A percentile compares a stretch with the other conserved stretches of the same genome.
phyloP scores from a whole-genome alignment of 768 basidiomycete species.

The Exidia glandulosa region DNA sequence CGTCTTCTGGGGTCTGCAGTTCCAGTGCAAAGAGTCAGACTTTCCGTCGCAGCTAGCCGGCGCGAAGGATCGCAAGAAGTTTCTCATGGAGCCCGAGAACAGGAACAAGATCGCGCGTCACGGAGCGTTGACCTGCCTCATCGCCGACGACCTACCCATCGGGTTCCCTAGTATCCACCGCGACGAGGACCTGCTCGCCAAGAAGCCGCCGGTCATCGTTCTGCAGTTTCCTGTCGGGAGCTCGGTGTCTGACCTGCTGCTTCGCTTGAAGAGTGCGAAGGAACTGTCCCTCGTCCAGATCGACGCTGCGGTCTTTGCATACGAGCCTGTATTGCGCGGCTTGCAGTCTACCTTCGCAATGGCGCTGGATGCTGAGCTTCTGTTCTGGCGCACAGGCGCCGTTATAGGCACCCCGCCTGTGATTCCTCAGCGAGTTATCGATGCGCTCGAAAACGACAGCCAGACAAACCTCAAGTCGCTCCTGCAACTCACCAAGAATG shows the following conservation, averaged over 20 bases:
- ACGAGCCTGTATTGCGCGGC: constrained; percentile 48
- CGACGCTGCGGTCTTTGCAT: constrained; percentile 51
- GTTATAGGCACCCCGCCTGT: constrained; percentile 6
- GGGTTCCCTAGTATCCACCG: constrained; percentile 44
- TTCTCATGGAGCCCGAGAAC: constrained; percentile 28
- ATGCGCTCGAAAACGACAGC: constrained; percentile 22
- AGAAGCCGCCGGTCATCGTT: constrained; percentile 38
- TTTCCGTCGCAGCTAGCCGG: constrained; percentile 13
- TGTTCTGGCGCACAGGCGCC: constrained; percentile 37
- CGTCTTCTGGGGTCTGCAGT: constrained; percentile 23
- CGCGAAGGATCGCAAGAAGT: constrained; percentile 25
- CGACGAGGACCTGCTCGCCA: constrained; percentile 39
- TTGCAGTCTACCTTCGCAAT: constrained; percentile 36
- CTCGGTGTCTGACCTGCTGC: constrained; percentile 26
- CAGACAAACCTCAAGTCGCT: constrained; percentile 9
- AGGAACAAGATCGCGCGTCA: constrained; percentile 30
- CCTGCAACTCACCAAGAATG: constrained; percentile 9
- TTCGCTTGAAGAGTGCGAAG: constrained; percentile 25
- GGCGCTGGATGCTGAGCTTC: constrained; percentile 38
- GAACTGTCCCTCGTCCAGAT: constrained; percentile 41
- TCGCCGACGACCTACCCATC: constrained; percentile 36
- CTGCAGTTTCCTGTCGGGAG: constrained; percentile 37
- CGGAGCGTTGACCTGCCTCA: constrained; percentile 42
- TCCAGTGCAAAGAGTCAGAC: constrained; percentile 22
- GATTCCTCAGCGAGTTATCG: constrained; percentile 31